Evolutionary conservation across 2,329 filamentous ascomycete species (phyloP).

Genomic region (Drechslera avenae): DNA sequence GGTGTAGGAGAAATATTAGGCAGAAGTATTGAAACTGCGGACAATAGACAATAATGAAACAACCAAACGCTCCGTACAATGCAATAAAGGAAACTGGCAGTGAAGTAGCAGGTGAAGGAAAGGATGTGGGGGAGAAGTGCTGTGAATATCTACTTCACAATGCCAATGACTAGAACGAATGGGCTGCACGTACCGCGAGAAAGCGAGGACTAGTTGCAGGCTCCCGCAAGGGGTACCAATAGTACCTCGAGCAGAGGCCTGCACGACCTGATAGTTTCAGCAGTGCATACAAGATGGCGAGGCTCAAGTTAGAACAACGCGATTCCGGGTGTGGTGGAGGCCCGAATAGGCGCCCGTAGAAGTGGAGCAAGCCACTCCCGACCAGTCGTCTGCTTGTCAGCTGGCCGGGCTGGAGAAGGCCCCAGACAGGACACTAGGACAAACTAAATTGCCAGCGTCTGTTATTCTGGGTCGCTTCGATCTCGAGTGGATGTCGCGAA

Average conservation of each 20-base stretch:
- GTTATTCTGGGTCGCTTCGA: constrained; percentile 38
- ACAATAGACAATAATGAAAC: constrained; percentile 30
- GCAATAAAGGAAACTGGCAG: constrained; percentile 46
- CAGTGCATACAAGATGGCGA: constrained; percentile 48
- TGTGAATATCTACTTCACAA: constrained; percentile 37
- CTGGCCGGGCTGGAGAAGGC: constrained; percentile 42
- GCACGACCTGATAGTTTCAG: constrained; percentile 50
- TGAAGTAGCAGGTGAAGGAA: constrained; percentile 25
- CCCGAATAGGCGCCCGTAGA: constrained; percentile 47
- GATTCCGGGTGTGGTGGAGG: constrained; percentile 41
- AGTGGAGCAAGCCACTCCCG: constrained; percentile 40
- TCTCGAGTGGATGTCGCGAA: constrained; percentile 39
- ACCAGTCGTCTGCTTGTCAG: constrained; percentile 48
- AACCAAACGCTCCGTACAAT: constrained; percentile 44
- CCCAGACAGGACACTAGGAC: constrained; percentile 43
- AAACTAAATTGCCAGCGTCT: constrained; percentile 22
- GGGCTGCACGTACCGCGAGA: constrained; percentile 47
- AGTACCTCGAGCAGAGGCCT: constrained; percentile 46
- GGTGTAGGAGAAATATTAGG: constrained; percentile 25
- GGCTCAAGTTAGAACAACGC: constrained; percentile 50
- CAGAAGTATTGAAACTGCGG: constrained; percentile 12
- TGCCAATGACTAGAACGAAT: constrained; percentile 36
- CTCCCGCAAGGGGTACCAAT: constrained; percentile 43
- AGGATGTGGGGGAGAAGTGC: constrained; percentile 15
- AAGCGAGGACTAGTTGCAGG: constrained; percentile 47